phyloP scores from a whole-genome alignment of 163 green algal species.

The Trebouxiophyceae sp. region DNA sequence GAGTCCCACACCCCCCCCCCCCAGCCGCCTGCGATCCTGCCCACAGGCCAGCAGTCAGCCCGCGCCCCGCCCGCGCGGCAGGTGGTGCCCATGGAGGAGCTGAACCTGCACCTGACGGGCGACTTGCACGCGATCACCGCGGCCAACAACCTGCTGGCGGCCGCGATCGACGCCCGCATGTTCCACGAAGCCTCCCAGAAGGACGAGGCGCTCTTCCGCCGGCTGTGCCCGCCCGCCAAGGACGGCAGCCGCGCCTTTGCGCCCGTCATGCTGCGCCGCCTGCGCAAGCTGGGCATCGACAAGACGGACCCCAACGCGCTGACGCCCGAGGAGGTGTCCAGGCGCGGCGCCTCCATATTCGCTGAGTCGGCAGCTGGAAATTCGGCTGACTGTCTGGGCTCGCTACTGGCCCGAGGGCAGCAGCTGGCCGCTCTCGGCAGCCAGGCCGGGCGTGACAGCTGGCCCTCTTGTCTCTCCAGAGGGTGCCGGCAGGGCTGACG shows the following conservation, averaged over 20 bases:
- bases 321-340: conserved; percentile 58
- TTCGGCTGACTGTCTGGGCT: too few species aligned
- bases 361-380: too few species aligned
- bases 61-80: too few species aligned
- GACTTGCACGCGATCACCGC: conserved; percentile 96
- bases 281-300: conserved; percentile 87
- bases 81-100: conserved; percentile 94
- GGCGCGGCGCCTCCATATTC: too few species aligned
- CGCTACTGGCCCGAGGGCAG: too few species aligned
- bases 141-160: conserved; percentile 96
- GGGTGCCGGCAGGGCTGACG: too few species aligned
- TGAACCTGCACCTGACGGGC: conserved; percentile 96
- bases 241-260: conserved; percentile 74
- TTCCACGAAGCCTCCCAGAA: conserved; percentile 85
- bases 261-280: conserved; percentile 76
- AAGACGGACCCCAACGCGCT: conserved; percentile 75
- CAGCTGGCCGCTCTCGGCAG: too few species aligned
- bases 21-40: too few species aligned
- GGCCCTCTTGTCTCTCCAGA: too few species aligned
- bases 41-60: too few species aligned
- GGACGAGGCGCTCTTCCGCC: conserved; percentile 85
- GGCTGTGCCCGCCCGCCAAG: conserved; percentile 82
- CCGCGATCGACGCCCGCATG: conserved; percentile 91
- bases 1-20: too few species aligned
- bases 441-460: too few species aligned